phyloP scores from a whole-genome alignment of 2,329 filamentous ascomycete species.

The Pezicula carpinea region DNA sequence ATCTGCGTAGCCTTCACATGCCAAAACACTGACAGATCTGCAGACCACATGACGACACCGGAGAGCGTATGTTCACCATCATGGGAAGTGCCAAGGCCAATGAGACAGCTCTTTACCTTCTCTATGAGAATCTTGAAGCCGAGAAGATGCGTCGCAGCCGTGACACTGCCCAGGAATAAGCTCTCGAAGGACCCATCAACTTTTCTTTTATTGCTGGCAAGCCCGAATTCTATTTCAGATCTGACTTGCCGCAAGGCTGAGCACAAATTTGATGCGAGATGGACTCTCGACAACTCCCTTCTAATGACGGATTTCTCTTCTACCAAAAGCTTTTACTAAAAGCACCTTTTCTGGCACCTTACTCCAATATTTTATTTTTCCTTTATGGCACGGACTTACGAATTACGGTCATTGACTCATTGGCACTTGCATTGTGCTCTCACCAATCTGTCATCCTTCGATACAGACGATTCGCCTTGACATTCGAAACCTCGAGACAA shows the following conservation, averaged over 20 bases:
- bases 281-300: conserved; percentile 32
- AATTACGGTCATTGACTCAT: conserved; percentile 32
- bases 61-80: conserved; percentile 99
- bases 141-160: conserved; percentile 98
- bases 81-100: conserved; percentile 93
- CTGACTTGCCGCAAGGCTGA: conserved; percentile 60
- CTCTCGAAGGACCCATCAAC: conserved; percentile 24
- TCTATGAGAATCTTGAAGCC: conserved; percentile 98
- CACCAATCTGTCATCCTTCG: conserved; percentile 24
- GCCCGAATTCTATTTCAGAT: conserved; percentile 48
- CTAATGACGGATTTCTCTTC: conserved; percentile 24
- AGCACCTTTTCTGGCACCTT: conserved; percentile 28
- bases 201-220: conserved; percentile 48
- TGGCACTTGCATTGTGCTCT: conserved; percentile 24
- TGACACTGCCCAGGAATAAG: conserved; percentile 39
- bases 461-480: conserved; percentile 31
- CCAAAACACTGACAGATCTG: conserved; percentile 12
- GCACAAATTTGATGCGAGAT: conserved; percentile 35
- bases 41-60: conserved; percentile 91
- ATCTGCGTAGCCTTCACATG: conserved; percentile 1
- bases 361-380: conserved; percentile 26
- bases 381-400: conserved; percentile 31
- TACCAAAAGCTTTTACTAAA: conserved; percentile 27
- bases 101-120: conserved; percentile 89
- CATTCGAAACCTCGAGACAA: conserved; percentile 29